Evolutionary conservation across 225 moss, liverwort and hornwort species (phyloP).

Genomic region (Ulota crispa): DNA sequence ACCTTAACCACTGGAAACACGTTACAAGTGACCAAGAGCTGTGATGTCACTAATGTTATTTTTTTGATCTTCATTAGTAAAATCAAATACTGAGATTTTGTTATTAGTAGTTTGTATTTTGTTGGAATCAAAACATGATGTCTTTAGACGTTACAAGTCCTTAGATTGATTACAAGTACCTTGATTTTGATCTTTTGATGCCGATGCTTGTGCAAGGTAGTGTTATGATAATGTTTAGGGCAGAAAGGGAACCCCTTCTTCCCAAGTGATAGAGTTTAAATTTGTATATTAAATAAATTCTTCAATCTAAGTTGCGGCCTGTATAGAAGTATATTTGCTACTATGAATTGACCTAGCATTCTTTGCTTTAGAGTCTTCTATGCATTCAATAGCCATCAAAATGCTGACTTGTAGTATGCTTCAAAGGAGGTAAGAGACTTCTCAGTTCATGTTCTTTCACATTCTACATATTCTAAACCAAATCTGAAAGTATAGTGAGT

Average conservation of each 20-base stretch:
- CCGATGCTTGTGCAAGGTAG: constrained; percentile 39
- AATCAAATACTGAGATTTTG: neutral
- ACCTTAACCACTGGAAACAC: neutral
- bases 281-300: neutral
- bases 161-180: neutral
- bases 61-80: neutral
- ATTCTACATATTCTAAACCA: too few relatives aligned
- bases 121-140: neutral
- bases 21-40: neutral
- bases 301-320: constrained; percentile 8
- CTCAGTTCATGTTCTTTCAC: neutral
- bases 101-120: neutral
- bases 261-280: constrained; percentile 28
- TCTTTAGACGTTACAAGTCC: neutral
- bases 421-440: constrained; percentile 11
- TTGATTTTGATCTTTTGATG: neutral
- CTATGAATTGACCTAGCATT: constrained; percentile 22
- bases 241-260: constrained; percentile 45
- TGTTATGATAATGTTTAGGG: constrained; percentile 30
- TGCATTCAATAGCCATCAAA: constrained; percentile 1
- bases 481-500: too few relatives aligned
- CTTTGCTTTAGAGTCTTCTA: constrained; percentile 12
- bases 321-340: constrained; percentile 31
- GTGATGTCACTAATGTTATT: neutral
- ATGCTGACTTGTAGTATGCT: constrained; percentile 14